Percentiles rank a stretch among this genome's conserved stretches.
Conservation (phyloP, 106 monocot species). For the Dendrobium nobile region DNA sequence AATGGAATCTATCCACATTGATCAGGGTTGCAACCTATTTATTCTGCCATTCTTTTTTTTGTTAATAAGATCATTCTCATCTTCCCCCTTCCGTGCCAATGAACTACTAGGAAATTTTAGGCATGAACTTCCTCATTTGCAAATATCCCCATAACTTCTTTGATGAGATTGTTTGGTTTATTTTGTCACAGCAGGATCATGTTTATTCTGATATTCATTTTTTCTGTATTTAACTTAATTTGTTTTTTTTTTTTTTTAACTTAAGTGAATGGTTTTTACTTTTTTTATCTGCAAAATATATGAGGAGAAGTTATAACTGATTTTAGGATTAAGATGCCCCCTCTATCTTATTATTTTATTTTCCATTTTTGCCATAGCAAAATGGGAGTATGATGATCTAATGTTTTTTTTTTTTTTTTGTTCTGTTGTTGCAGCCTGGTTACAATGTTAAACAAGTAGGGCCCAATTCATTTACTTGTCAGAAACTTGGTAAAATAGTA, state of each 20-base stretch:
- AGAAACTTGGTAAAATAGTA: constrained; percentile 79
- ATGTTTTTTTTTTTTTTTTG: constrained; percentile 3
- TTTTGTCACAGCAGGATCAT: neutral
- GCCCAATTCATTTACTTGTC: constrained; percentile 62
- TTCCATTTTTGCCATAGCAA: neutral
- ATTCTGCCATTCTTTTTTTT: neutral
- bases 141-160: neutral
- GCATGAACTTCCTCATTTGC: neutral
- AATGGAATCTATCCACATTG: neutral
- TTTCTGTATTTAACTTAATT: neutral
- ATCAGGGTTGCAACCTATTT: neutral
- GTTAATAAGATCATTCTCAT: neutral
- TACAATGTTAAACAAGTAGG: constrained; percentile 72
- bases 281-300: neutral
- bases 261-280: neutral
- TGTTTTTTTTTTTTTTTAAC: neutral
- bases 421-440: constrained; percentile 52
- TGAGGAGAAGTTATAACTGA: neutral
- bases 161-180: neutral
- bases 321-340: neutral
- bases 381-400: constrained; percentile 2
- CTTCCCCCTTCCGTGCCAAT: neutral
- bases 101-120: neutral
- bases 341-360: neutral
- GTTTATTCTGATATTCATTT: neutral